A percentile compares a stretch with the other conserved stretches of the same genome.
phyloP scores from a whole-genome alignment of 768 basidiomycete species.

The Lepiota brunneoincarnata region DNA sequence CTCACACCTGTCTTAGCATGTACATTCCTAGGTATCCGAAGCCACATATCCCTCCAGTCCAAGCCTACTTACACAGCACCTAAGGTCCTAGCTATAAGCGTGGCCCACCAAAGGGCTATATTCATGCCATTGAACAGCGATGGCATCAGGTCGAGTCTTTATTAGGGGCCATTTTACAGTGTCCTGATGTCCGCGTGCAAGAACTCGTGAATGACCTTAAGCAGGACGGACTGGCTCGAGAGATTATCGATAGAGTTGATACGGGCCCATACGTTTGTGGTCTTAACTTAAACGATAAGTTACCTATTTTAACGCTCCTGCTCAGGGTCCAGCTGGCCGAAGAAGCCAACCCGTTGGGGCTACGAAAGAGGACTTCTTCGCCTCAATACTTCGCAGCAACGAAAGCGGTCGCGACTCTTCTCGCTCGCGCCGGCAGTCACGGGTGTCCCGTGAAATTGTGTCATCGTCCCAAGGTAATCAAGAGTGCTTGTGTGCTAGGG shows the following conservation, averaged over 20 bases:
- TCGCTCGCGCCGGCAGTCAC: conserved; percentile 68
- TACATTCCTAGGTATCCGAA: conserved; percentile 55
- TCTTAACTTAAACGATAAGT: conserved; percentile 5
- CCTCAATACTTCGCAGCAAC: conserved; percentile 64
- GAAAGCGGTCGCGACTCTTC: conserved; percentile 52
- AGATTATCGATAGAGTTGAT: conserved; percentile 76
- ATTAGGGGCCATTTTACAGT: conserved; percentile 78
- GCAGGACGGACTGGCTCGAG: conserved; percentile 72
- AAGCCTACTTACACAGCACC: background rate
- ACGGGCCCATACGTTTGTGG: conserved; percentile 71
- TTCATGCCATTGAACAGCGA: conserved; percentile 87
- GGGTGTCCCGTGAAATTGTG: conserved; percentile 77
- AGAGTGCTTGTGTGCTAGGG: background rate
- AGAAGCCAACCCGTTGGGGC: conserved; percentile 56
- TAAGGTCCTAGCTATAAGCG: conserved; percentile 78
- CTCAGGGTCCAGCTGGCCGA: conserved; percentile 68
- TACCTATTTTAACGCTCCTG: conserved; percentile 9
- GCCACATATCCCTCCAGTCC: background rate
- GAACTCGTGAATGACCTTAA: conserved; percentile 59
- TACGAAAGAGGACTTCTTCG: conserved; percentile 78
- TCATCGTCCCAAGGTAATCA: conserved; percentile 60
- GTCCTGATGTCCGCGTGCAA: conserved; percentile 63
- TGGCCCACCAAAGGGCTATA: conserved; percentile 88
- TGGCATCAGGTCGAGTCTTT: conserved; percentile 92
- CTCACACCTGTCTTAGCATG: conserved; percentile 41